These are phyloP conservation scores for Colletotrichum viniferum DNA, from an alignment of 2,329 filamentous ascomycete species.

Conservation along the genomic window DNA sequence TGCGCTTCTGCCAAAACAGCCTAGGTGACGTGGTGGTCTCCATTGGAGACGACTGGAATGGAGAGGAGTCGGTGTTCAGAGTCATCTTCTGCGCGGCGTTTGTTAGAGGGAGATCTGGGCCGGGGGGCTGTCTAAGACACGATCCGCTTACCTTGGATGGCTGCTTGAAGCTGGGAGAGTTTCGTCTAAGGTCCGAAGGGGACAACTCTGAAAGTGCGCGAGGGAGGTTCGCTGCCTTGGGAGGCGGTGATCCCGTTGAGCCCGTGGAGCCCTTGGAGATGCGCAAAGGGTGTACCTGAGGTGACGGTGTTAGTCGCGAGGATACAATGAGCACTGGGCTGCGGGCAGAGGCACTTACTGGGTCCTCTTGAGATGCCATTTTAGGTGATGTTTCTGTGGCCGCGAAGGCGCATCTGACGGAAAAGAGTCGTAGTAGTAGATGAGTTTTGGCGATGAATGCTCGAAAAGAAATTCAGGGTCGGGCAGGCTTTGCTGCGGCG, in stretches of 20 bases:
- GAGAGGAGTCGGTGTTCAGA: constrained; percentile 76
- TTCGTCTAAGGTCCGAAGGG: constrained; percentile 82
- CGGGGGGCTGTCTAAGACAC: constrained; percentile 22
- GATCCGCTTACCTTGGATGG: constrained; percentile 68
- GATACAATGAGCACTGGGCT: background rate
- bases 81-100: constrained; percentile 62
- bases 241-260: constrained; percentile 58
- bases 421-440: background rate
- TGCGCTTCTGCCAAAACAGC: constrained; percentile 86
- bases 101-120: constrained; percentile 30
- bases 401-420: constrained; percentile 10
- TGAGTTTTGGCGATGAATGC: background rate
- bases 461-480: background rate
- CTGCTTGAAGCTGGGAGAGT: constrained; percentile 91
- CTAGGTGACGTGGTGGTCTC: constrained; percentile 74
- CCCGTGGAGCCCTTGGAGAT: constrained; percentile 69
- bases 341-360: constrained; percentile 5
- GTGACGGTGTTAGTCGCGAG: background rate
- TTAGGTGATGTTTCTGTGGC: background rate
- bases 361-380: constrained; percentile 23
- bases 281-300: constrained; percentile 76
- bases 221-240: constrained; percentile 66
- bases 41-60: constrained; percentile 84
- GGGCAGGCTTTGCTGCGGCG: constrained; percentile 1
- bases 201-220: constrained; percentile 89